phyloP scores from a whole-genome alignment of 768 basidiomycete species.

The Porpolomopsis calyptriformis region DNA sequence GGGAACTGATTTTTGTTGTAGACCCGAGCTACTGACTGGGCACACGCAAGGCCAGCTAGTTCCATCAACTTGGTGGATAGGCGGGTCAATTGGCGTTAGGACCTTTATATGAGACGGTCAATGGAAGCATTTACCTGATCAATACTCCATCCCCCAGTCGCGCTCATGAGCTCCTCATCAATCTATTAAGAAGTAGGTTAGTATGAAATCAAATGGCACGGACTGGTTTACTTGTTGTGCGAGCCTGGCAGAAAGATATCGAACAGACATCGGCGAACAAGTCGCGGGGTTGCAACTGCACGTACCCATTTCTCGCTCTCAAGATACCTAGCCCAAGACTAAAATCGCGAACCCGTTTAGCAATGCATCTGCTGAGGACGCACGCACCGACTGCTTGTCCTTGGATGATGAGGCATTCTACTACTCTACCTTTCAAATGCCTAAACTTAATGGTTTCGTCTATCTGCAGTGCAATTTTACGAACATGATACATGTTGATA shows the following conservation, averaged over 20 bases:
- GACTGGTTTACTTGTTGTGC: constrained; percentile 57
- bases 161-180: constrained; percentile 87
- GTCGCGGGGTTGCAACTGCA: too few species aligned
- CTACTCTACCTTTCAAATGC: too few species aligned
- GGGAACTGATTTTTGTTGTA: constrained; percentile 60
- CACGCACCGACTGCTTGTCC: too few species aligned
- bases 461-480: too few species aligned
- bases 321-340: too few species aligned
- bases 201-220: not conserved
- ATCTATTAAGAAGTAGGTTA: constrained; percentile 40
- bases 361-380: too few species aligned
- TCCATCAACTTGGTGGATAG: constrained; percentile 69
- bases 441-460: too few species aligned
- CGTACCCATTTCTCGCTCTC: too few species aligned
- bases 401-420: too few species aligned
- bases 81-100: not conserved
- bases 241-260: constrained; percentile 59
- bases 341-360: too few species aligned
- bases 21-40: constrained; percentile 72
- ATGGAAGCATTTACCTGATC: constrained; percentile 53
- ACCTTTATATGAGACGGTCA: too few species aligned
- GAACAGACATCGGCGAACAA: constrained; percentile 40
- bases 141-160: constrained; percentile 83
- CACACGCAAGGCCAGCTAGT: constrained; percentile 88
- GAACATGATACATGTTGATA: too few species aligned